A percentile compares a stretch with the other conserved stretches of the same genome.
These are phyloP conservation scores for Melocanna baccifera DNA, from an alignment of 176 grass and related monocot species.

Conservation along the genomic window DNA sequence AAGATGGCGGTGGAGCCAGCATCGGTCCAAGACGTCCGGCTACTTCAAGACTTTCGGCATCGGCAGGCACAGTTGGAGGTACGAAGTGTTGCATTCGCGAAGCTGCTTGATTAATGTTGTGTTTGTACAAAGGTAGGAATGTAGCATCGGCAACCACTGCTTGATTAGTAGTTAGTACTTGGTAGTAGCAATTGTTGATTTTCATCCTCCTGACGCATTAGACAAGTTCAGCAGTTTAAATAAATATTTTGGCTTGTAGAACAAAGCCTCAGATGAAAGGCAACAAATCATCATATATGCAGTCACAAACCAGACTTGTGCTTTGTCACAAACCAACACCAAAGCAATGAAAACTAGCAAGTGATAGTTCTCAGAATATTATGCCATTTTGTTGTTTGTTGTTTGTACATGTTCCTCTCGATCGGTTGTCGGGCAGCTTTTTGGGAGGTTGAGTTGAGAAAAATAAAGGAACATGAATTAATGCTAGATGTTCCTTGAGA, in stretches of 20 bases:
- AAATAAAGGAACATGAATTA: neutral
- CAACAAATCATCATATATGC: neutral
- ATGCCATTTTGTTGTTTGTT: neutral
- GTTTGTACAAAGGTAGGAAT: no score
- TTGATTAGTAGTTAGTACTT: no score
- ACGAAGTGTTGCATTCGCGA: no score
- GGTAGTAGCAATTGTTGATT: no score
- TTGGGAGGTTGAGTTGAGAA: neutral
- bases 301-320: neutral
- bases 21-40: no score
- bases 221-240: neutral
- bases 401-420: neutral
- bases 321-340: neutral
- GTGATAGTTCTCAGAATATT: no score
- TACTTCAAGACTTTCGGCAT: no score
- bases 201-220: neutral
- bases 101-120: no score
- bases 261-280: neutral
- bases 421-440: neutral
- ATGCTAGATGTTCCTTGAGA: neutral
- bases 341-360: no score
- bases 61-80: no score
- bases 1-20: rapidly evolving
- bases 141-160: no score
- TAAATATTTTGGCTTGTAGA: neutral